phyloP scores from a whole-genome alignment of 164 flowering plant genomes.

The Umbellularia californica region DNA sequence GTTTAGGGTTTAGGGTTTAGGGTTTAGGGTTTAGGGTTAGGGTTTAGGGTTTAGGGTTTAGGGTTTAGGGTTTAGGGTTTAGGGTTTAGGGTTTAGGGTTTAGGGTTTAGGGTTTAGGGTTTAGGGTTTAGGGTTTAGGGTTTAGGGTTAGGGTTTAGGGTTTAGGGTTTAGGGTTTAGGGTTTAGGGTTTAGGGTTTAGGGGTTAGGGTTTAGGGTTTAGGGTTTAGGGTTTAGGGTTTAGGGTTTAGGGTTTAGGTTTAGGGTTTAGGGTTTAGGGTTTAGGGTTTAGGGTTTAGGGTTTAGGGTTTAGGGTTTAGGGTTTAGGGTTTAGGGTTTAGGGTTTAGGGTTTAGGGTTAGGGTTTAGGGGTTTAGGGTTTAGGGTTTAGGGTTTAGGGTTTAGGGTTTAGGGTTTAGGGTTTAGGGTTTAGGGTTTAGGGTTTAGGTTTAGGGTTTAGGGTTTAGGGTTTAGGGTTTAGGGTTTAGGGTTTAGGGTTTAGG shows the following conservation, averaged over 20 bases:
- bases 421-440: not conserved
- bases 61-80: conserved; percentile 8
- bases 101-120: conserved; percentile 8
- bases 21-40: not conserved
- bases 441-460: not conserved
- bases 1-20: not conserved
- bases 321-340: conserved; percentile 7
- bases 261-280: conserved; percentile 8
- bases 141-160: conserved; percentile 6
- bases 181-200: not conserved
- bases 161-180: not conserved
- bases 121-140: conserved; percentile 8
- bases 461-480: not conserved
- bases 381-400: not conserved
- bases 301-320: conserved; percentile 8
- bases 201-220: not conserved
- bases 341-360: not conserved
- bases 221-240: conserved; percentile 8
- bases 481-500: not conserved
- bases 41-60: conserved; percentile 7
- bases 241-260: conserved; percentile 7
- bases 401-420: not conserved
- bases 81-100: conserved; percentile 8
- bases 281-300: conserved; percentile 8
- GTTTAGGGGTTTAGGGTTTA: too few relatives aligned